A percentile compares a stretch with the other conserved stretches of the same genome.
These are phyloP conservation scores for Conticribra weissflogii DNA, from an alignment of 108 stramenopile genomes.

Conservation along the genomic window DNA sequence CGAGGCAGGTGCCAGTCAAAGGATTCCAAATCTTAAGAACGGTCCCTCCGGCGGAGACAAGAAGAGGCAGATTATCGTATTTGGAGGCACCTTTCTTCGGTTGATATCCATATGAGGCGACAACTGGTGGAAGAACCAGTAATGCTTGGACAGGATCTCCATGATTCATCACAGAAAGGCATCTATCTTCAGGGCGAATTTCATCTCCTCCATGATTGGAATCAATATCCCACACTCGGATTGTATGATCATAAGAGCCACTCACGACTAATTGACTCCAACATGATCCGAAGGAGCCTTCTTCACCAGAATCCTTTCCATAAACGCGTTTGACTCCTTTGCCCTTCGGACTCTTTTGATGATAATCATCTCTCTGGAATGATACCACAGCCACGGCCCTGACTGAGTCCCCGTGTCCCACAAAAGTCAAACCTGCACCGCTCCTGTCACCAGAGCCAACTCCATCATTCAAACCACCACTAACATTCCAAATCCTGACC, in stretches of 20 bases:
- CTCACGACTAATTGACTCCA: conserved; percentile 64
- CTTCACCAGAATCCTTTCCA: conserved; percentile 3
- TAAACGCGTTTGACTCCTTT: not conserved
- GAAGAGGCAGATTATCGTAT: conserved; percentile 56
- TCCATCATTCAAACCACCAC: conserved; percentile 23
- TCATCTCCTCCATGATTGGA: conserved; percentile 25
- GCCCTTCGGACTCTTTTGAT: not conserved
- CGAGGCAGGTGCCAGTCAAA: conserved; percentile 58
- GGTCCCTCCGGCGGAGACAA: conserved; percentile 81
- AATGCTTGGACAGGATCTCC: conserved; percentile 84
- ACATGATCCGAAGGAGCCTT: conserved; percentile 19
- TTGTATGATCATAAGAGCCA: conserved; percentile 87
- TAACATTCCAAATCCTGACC: conserved; percentile 70
- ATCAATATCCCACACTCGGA: conserved; percentile 82
- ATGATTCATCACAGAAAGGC: conserved; percentile 72
- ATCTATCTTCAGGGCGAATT: conserved; percentile 35
- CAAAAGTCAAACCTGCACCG: conserved; percentile 49
- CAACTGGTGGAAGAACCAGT: conserved; percentile 54
- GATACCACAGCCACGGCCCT: conserved; percentile 30
- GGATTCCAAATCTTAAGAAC: conserved; percentile 86
- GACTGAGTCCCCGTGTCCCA: conserved; percentile 82
- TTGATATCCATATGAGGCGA: not conserved
- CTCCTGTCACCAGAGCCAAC: conserved; percentile 11
- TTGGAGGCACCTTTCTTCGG: conserved; percentile 12
- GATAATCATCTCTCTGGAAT: conserved; percentile 19